phyloP scores from a whole-genome alignment of 805 yeast species.

The Trichomonascus vanleenenianus region DNA sequence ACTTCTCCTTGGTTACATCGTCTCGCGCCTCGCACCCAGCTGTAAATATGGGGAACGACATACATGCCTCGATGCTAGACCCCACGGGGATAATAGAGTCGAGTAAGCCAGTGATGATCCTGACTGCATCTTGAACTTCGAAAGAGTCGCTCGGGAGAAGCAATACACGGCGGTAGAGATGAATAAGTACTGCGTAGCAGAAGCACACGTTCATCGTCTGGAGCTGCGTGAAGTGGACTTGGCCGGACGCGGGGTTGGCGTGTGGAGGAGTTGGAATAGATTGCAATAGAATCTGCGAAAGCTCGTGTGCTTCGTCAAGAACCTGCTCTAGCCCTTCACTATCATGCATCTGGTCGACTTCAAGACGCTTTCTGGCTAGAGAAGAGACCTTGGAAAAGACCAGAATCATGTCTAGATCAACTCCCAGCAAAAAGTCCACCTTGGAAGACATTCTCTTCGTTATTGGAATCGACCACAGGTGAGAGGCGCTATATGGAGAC shows the following conservation, averaged over 20 bases:
- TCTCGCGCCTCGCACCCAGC: conserved; percentile 52
- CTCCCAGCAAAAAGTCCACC: conserved; percentile 36
- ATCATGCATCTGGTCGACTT: conserved; percentile 30
- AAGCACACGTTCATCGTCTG: conserved; percentile 44
- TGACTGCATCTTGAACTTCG: conserved; percentile 42
- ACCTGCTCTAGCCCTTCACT: conserved; percentile 32
- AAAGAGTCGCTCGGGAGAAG: conserved; percentile 38
- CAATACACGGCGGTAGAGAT: conserved; percentile 49
- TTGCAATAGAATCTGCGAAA: conserved; percentile 9
- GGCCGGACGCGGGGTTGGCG: conserved; percentile 5
- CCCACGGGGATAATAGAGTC: conserved; percentile 36
- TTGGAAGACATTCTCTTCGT: conserved; percentile 3
- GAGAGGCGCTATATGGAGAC: conserved; percentile 27
- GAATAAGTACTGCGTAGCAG: conserved; percentile 46
- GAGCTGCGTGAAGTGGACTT: conserved; percentile 19
- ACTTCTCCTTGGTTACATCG: conserved; percentile 30
- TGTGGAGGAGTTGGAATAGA: background rate
- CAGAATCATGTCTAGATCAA: conserved; percentile 56
- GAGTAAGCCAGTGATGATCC: conserved; percentile 33
- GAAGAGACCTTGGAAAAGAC: conserved; percentile 43
- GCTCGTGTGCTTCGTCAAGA: conserved; percentile 22
- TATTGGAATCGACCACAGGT: conserved; percentile 24
- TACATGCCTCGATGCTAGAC: conserved; percentile 47
- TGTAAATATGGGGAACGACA: conserved; percentile 47
- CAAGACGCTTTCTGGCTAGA: conserved; percentile 29